Base-by-base conservation (phyloP, 2,329 filamentous ascomycete species). In the Torrubiella hemipterigena region DNA sequence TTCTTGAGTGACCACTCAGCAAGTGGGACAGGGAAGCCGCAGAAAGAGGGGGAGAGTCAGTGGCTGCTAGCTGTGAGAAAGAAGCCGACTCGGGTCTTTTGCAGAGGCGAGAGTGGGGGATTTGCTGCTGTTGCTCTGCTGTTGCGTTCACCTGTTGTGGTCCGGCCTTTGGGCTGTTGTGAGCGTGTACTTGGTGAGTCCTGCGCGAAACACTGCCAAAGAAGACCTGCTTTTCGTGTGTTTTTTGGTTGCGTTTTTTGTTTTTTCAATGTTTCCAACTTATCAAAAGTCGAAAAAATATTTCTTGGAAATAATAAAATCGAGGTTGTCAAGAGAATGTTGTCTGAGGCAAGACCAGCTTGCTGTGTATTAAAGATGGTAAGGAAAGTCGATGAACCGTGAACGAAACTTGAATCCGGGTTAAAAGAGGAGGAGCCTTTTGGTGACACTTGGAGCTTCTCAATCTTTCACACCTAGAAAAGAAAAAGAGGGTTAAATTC, bases 261-360 rank as follows among this genome's bases (percentile, higher is more conserved):
- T 19, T 32, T 18, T 13, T 25, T 28, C 29, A 26, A 16, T 22
- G n/a, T 22, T 18, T 28, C 27, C 27, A 35, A 29, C 15, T 20
- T 31, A 31, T 33, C 30, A 29, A 11, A 24, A 24, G 10, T 24
- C 12, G 14, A 24, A 11, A 11, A n/a, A 14, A 24, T 12, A 24
- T 8, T 22, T 22, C 8, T 22, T 22, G 20, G 8, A 22, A 22
- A 11, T 24, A 24, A 24, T 11, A 24, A 24, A 24, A 24, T 24
- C n/a, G n/a, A n/a, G n/a, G n/a, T n/a, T n/a, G 22, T 6, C 69
- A 56, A 61, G 65, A 60, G 18, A 16, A 23, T 5, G 56, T 58
- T 56, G 59, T 58, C 65, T 51, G 49, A 56, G 67, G 66, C 68
- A 73, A 74, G 69, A 58, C 69, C 69, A 50, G 69, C 68, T 73